Evolutionary conservation across 352 stramenopile species (phyloP).

Genomic region (Phytophthora boehmeriae): DNA sequence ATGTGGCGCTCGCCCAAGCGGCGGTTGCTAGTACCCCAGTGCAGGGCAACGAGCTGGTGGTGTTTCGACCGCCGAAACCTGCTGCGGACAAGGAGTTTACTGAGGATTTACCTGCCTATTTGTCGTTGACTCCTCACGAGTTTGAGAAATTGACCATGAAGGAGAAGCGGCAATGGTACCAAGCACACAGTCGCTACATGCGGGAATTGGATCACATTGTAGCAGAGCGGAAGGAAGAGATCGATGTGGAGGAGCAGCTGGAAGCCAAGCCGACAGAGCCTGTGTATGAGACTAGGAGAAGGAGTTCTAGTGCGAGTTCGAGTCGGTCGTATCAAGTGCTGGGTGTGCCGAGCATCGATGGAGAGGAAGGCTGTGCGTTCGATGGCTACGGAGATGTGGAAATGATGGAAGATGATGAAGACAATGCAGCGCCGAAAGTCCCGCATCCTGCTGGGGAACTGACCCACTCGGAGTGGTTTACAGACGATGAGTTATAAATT

Average conservation of each 20-base stretch:
- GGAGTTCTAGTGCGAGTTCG: constrained; percentile 37
- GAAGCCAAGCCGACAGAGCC: constrained; percentile 28
- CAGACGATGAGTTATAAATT: constrained; percentile 36
- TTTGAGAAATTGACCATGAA: constrained; percentile 45
- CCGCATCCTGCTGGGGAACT: constrained; percentile 47
- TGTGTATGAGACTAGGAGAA: constrained; percentile 8
- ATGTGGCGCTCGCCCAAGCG: constrained; percentile 44
- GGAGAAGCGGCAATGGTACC: constrained; percentile 49
- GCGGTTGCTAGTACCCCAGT: constrained; percentile 27
- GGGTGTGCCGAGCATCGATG: constrained; percentile 39
- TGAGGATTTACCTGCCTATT: constrained; percentile 44
- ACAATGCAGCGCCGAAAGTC: constrained; percentile 19
- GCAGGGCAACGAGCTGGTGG: constrained; percentile 46
- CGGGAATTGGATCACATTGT: constrained; percentile 26
- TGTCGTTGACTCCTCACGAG: constrained; percentile 51
- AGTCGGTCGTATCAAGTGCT: constrained; percentile 45
- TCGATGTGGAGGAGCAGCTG: constrained; percentile 7
- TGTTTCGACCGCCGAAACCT: constrained; percentile 33
- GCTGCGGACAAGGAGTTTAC: constrained; percentile 9
- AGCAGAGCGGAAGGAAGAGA: constrained; percentile 14
- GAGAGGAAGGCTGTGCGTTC: constrained; percentile 26
- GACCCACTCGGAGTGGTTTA: constrained; percentile 60
- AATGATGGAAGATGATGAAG: constrained; percentile 48
- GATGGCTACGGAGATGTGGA: constrained; percentile 44
- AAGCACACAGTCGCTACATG: constrained; percentile 37